A percentile compares a stretch with the other conserved stretches of the same genome.
Evolutionary conservation across 2,329 filamentous ascomycete species (phyloP).

Genomic region (Sarocladiaceae sp.): DNA sequence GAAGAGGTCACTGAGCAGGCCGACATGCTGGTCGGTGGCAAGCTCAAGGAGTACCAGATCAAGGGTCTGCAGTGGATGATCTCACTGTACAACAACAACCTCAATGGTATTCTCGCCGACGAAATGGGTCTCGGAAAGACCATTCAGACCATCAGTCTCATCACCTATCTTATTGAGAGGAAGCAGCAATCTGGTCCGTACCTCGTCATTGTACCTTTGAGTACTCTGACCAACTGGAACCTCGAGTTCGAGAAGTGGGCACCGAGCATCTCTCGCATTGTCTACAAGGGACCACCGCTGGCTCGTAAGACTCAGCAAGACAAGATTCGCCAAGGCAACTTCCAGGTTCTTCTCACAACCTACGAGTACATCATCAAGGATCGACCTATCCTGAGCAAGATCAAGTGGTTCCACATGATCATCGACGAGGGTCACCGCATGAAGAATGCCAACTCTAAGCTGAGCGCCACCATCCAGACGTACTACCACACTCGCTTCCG

Average conservation of each 20-base stretch:
- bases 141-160: conserved; percentile 95
- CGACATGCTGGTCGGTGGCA: conserved; percentile 80
- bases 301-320: conserved; percentile 85
- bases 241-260: conserved; percentile 99
- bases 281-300: conserved; percentile 94
- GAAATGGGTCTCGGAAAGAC: conserved; percentile 99
- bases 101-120: conserved; percentile 96
- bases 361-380: conserved; percentile 99
- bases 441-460: conserved; percentile 96
- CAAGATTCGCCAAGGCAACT: conserved; percentile 87
- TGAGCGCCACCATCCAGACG: conserved; percentile 87
- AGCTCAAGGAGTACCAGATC: conserved; percentile 92
- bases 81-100: conserved; percentile 98
- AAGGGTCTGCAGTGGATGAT: conserved; percentile 99
- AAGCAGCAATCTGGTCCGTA: conserved; percentile 91
- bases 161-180: conserved; percentile 94
- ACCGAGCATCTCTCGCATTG: conserved; percentile 75
- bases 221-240: conserved; percentile 98
- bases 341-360: conserved; percentile 94
- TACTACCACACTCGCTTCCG: conserved; percentile 95
- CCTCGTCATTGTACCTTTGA: conserved; percentile 92
- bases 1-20: conserved; percentile 86
- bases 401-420: conserved; percentile 99
- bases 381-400: conserved; percentile 87
- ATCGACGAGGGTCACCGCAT: conserved; percentile 99